A percentile compares a stretch with the other conserved stretches of the same genome.
Evolutionary conservation across 345 rosid genomes (phyloP).

Genomic region (Garcia nutans): DNA sequence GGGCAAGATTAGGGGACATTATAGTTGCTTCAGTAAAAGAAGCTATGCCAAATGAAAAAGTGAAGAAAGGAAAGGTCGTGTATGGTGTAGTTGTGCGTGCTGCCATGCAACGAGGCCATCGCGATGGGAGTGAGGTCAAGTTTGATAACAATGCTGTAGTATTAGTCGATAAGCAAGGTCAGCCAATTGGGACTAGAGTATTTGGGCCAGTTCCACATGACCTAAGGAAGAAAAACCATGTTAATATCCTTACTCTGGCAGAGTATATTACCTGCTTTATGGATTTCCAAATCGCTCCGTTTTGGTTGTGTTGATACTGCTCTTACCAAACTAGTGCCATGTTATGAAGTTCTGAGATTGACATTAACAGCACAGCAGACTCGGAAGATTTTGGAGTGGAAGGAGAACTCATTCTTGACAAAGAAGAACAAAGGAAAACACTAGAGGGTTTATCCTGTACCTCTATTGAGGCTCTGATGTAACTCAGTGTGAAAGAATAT

Average conservation of each 20-base stretch:
- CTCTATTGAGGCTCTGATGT: no score
- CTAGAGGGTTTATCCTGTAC: no score
- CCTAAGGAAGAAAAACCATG: slow-evolving; percentile 79
- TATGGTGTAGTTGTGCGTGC: slow-evolving; percentile 84
- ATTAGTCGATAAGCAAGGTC: slow-evolving; percentile 68
- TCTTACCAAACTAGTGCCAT: no score
- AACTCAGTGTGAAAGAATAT: no score
- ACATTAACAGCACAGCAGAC: no score
- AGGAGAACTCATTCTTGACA: no score
- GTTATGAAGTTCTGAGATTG: no score
- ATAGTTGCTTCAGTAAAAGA: slow-evolving; percentile 87
- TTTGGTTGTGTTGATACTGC: no score
- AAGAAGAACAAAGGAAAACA: no score
- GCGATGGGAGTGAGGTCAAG: slow-evolving; percentile 84
- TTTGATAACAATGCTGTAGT: slow-evolving; percentile 92
- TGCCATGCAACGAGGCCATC: slow-evolving; percentile 84
- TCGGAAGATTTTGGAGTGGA: no score
- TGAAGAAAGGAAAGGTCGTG: slow-evolving; percentile 86
- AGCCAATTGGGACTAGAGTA: slow-evolving; percentile 75
- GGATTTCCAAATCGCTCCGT: no score
- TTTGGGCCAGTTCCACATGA: slow-evolving; percentile 93
- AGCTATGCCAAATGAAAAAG: slow-evolving; percentile 89
- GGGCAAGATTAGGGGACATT: slow-evolving; percentile 79
- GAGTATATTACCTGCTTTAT: slow-evolving; percentile 65
- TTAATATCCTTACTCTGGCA: slow-evolving; percentile 82